Conservation (phyloP, 2,329 filamentous ascomycete genomes). For the Aspergillus sclerotialis region DNA sequence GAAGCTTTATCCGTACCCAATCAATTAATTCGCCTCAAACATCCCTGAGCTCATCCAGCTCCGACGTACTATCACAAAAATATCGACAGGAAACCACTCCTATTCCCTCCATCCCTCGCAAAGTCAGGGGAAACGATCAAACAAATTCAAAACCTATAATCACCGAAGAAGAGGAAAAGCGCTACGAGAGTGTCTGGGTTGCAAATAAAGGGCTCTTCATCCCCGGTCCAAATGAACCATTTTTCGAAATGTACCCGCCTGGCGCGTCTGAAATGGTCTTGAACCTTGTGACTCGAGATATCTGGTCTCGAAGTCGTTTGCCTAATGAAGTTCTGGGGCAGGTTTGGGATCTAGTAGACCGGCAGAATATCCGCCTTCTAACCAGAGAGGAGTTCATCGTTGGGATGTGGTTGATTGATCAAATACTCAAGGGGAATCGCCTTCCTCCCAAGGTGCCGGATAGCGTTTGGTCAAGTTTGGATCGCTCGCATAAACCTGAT, state of each 20-base stretch:
- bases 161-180: constrained; percentile 39
- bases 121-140: constrained; percentile 38
- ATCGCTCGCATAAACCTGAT: too few species aligned
- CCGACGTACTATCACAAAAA: too few species aligned
- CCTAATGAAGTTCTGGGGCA: constrained; percentile 32
- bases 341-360: constrained; percentile 42
- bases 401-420: constrained; percentile 46
- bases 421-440: constrained; percentile 41
- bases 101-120: too few species aligned
- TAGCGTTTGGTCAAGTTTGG: constrained; percentile 42
- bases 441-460: constrained; percentile 38
- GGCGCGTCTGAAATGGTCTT: constrained; percentile 33
- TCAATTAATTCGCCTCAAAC: constrained; percentile 19
- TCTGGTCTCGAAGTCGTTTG: constrained; percentile 43
- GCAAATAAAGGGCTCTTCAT: constrained; percentile 40
- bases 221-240: constrained; percentile 8
- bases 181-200: constrained; percentile 46
- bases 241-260: constrained; percentile 14
- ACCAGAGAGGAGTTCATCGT: constrained; percentile 43
- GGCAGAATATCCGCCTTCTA: constrained; percentile 29
- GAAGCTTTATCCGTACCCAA: constrained; percentile 7
- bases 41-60: too few species aligned
- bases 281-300: constrained; percentile 42
- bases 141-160: constrained; percentile 39
- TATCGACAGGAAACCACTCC: too few species aligned